Conservation (phyloP, 2,329 filamentous ascomycete species). For the Fusarium clavum region DNA sequence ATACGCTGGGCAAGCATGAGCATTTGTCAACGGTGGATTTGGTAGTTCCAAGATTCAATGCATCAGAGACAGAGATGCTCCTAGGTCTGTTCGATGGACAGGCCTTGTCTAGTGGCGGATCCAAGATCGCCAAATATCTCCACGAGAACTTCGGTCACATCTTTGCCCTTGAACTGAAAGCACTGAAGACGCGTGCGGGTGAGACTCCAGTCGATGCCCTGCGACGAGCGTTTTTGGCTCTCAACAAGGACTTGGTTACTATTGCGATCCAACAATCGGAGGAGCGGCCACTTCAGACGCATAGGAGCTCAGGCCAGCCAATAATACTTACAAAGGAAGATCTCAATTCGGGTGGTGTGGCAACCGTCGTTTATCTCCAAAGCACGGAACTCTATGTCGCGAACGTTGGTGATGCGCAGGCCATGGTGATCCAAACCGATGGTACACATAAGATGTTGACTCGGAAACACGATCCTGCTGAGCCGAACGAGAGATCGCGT, state of each 20-base stretch:
- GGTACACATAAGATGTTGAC: constrained; percentile 87
- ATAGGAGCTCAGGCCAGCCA: constrained; percentile 77
- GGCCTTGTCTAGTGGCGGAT: constrained; percentile 86
- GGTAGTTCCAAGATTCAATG: constrained; percentile 91
- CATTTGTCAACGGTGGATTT: constrained; percentile 96
- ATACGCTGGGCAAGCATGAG: constrained; percentile 91
- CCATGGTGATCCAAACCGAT: constrained; percentile 92
- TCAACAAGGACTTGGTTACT: constrained; percentile 95
- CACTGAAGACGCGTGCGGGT: constrained; percentile 70
- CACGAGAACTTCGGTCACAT: constrained; percentile 94
- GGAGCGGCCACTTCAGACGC: constrained; percentile 73
- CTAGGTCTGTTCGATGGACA: constrained; percentile 97
- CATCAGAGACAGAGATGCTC: constrained; percentile 88
- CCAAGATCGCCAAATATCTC: constrained; percentile 94
- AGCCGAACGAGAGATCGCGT: constrained; percentile 82
- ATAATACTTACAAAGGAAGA: constrained; percentile 90
- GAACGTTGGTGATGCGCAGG: constrained; percentile 95
- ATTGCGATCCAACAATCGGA: constrained; percentile 84
- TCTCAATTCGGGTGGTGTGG: constrained; percentile 88
- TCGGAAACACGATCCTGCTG: constrained; percentile 91
- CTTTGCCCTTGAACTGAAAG: constrained; percentile 84
- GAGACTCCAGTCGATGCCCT: constrained; percentile 88
- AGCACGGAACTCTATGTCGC: constrained; percentile 92
- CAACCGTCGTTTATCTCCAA: constrained; percentile 90
- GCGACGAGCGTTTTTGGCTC: constrained; percentile 83